Conservation (phyloP, 2,329 filamentous ascomycete species). For the Botrytis elliptica region DNA sequence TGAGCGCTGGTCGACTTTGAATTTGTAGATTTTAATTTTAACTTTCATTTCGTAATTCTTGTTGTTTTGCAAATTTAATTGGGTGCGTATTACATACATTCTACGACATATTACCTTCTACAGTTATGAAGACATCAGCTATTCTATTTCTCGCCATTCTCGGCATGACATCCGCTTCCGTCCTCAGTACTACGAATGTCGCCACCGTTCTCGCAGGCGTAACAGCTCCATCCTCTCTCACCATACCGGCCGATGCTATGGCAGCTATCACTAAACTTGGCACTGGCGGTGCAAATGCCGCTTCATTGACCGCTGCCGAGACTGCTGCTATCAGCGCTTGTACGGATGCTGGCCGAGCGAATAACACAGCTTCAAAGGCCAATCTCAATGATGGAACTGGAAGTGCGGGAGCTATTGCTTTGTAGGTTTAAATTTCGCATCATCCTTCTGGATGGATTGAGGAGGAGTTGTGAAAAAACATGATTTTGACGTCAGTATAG, state of each 20-base stretch:
- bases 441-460: background rate
- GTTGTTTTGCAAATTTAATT: background rate
- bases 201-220: constrained; percentile 29
- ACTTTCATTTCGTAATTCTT: constrained; percentile 1
- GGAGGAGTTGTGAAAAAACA: background rate
- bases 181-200: constrained; percentile 29
- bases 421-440: constrained; percentile 22
- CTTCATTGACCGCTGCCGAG: constrained; percentile 25
- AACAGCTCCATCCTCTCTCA: constrained; percentile 25
- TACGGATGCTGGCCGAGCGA: constrained; percentile 24
- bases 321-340: constrained; percentile 27
- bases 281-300: constrained; percentile 27
- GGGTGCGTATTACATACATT: background rate
- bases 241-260: constrained; percentile 30
- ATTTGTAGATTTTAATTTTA: background rate
- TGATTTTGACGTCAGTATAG: constrained; percentile 13
- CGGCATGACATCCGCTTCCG: constrained; percentile 25
- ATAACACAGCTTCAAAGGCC: constrained; percentile 30
- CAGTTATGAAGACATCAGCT: constrained; percentile 24
- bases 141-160: constrained; percentile 23
- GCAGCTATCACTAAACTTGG: constrained; percentile 31
- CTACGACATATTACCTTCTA: background rate
- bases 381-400: constrained; percentile 25
- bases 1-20: constrained; percentile 25
- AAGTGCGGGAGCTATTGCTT: constrained; percentile 29